Percentiles rank a stretch among this genome's conserved stretches.
These are phyloP conservation scores for Pseudogymnoascus sp. DNA, from an alignment of 2,329 filamentous ascomycete genomes.

Conservation along the genomic window DNA sequence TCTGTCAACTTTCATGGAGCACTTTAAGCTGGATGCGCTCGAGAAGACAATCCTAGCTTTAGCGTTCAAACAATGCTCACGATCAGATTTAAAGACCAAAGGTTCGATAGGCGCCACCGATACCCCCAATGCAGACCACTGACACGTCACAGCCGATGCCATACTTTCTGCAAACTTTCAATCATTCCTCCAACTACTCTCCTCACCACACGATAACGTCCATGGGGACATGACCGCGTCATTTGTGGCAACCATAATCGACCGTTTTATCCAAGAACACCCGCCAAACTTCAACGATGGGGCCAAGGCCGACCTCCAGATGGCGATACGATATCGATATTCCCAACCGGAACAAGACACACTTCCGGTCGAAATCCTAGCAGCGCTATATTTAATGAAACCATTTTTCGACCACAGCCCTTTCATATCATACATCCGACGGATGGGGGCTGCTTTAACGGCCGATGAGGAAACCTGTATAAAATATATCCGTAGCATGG, in stretches of 20 bases:
- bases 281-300: conserved; percentile 77
- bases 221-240: conserved; percentile 58
- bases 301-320: conserved; percentile 58
- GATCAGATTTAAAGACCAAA: conserved; percentile 78
- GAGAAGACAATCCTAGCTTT: conserved; percentile 82
- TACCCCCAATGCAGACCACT: conserved; percentile 9
- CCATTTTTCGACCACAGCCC: conserved; percentile 53
- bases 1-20: conserved; percentile 87
- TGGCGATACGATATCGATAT: conserved; percentile 56
- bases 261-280: conserved; percentile 79
- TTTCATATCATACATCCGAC: conserved; percentile 61
- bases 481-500: conserved; percentile 44
- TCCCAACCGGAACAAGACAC: conserved; percentile 58
- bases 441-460: conserved; percentile 66
- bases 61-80: conserved; percentile 77
- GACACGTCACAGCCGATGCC: conserved; percentile 60
- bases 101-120: conserved; percentile 44
- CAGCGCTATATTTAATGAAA: conserved; percentile 60
- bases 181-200: conserved; percentile 69
- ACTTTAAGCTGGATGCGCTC: conserved; percentile 86
- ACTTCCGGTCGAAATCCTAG: conserved; percentile 62
- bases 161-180: conserved; percentile 74
- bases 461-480: conserved; percentile 61
- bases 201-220: conserved; percentile 52
- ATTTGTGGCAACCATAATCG: conserved; percentile 72